Evolutionary conservation across 2,329 filamentous ascomycete genomes (phyloP), one percentile per base, ranked within the genome.

Genomic region (Colletotrichum plurivorum): DNA sequence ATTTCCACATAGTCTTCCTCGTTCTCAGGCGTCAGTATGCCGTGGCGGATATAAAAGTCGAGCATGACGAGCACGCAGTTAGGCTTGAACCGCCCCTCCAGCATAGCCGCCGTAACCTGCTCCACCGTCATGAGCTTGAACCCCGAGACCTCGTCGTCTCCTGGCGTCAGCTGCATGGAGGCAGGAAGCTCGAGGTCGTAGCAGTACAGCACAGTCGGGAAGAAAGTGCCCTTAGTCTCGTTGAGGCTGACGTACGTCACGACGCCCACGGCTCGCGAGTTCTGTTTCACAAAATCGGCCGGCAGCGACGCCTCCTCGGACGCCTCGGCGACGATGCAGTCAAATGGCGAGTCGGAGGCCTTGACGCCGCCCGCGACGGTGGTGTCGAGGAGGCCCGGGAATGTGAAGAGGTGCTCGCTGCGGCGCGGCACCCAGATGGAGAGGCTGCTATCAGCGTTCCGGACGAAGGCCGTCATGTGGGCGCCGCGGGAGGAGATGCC

Each of bases 41-140:
- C 93, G 78, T 94, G 93, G 25, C 94, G 82, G 53, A 97, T 82
- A 73, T 97, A 89, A 78, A 97, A 97, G 75, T 97, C 94, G 55
- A 96, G 84, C 82, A 95, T 84, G 55, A 95, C 90, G 36, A 92
- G 77, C 27, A 92, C 90, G 73, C 93, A 94, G 75, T 97, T 96
- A 0, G 94, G 92, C 84, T 97, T 97, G 82, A 97, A 97, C 77
- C 94, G 89, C 3, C 90, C 90, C 16, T 83, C 83, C 18, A 84
- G 80, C 83, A 97, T 83, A 1, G 89, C 88, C 61, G 82, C 76
- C 76, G 89, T 85, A 5, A 95, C 88, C 74, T 87, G 81, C 0
- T 77, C 76, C 12, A 94, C 83, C 10, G 79, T 85, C 89, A 91
- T 89, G 71, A 95, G 81, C 71, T 88, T 83, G 76, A 97, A 97